Evolutionary conservation across 805 yeast genomes (phyloP).

Genomic region (Candida loeiensis): DNA sequence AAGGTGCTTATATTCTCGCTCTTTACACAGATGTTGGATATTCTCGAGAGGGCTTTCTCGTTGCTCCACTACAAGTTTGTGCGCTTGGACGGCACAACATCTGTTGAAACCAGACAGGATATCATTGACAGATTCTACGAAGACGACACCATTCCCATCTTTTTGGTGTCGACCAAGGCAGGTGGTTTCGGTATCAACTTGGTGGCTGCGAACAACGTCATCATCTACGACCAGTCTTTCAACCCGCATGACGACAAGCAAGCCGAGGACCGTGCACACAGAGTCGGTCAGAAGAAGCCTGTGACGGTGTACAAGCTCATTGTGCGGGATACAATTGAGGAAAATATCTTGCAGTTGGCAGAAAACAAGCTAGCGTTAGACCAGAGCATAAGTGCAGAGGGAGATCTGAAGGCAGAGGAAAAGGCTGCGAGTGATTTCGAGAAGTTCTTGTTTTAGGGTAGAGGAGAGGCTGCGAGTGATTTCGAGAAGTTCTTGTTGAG

Average conservation of each 20-base stretch:
- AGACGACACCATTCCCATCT: conserved; percentile 77
- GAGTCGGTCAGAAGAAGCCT: conserved; percentile 89
- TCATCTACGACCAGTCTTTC: conserved; percentile 89
- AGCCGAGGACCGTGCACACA: conserved; percentile 97
- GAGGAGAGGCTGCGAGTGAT: conserved; percentile 50
- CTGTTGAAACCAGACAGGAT: conserved; percentile 90
- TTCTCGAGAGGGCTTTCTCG: conserved; percentile 72
- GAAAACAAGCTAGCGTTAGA: conserved; percentile 89
- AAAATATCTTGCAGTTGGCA: conserved; percentile 80
- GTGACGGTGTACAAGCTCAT: conserved; percentile 78
- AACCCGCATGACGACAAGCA: conserved; percentile 98
- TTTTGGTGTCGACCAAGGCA: conserved; percentile 88
- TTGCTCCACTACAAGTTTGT: conserved; percentile 64
- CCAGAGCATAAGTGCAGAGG: conserved; percentile 48
- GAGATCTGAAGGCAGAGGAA: conserved; percentile 45
- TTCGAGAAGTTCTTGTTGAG: conserved; percentile 48
- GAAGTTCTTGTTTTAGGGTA: conserved; percentile 40
- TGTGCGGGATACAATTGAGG: conserved; percentile 76
- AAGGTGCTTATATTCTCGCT: conserved; percentile 83
- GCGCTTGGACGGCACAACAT: conserved; percentile 89
- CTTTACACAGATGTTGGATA: conserved; percentile 89
- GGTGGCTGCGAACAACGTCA: conserved; percentile 90
- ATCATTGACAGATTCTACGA: conserved; percentile 86
- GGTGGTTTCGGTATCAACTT: conserved; percentile 98
- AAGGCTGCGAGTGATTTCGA: conserved; percentile 53